Conservation (phyloP, 2,329 filamentous ascomycete genomes). For the Penicillium frequentans region DNA sequence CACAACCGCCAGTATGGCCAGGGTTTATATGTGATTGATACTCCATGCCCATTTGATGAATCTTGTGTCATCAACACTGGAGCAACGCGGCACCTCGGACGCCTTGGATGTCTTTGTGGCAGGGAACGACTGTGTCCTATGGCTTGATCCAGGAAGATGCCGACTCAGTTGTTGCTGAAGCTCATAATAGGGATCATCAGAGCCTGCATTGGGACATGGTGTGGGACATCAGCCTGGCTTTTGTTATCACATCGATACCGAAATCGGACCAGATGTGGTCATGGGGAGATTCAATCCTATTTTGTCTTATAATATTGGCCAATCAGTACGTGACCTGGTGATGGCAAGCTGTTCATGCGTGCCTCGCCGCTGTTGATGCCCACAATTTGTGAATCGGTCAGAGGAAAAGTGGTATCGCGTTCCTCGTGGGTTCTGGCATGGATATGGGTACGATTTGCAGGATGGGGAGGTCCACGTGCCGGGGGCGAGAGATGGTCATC, state of each 20-base stretch:
- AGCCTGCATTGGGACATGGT: not conserved
- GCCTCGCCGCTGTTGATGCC: not conserved
- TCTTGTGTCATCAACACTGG: not conserved
- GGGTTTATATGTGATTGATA: not conserved
- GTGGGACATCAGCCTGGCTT: not conserved
- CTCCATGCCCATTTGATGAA: not conserved
- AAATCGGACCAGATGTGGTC: not conserved
- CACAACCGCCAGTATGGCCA: not conserved
- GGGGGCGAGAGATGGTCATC: not conserved
- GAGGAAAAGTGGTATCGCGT: not conserved
- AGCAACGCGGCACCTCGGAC: not conserved
- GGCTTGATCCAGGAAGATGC: not conserved
- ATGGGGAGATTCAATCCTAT: not conserved
- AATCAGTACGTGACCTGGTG: not conserved
- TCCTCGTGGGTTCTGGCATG: not conserved
- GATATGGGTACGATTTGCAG: not conserved
- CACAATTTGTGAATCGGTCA: not conserved
- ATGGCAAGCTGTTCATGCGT: not conserved
- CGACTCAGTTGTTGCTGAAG: not conserved
- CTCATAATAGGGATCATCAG: not conserved
- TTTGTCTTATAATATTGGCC: not conserved
- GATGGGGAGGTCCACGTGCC: not conserved
- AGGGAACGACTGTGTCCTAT: not conserved
- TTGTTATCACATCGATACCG: not conserved
- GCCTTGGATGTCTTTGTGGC: not conserved